These are phyloP conservation scores for Senna tora DNA, from an alignment of 306 rosid species.

Conservation along the genomic window DNA sequence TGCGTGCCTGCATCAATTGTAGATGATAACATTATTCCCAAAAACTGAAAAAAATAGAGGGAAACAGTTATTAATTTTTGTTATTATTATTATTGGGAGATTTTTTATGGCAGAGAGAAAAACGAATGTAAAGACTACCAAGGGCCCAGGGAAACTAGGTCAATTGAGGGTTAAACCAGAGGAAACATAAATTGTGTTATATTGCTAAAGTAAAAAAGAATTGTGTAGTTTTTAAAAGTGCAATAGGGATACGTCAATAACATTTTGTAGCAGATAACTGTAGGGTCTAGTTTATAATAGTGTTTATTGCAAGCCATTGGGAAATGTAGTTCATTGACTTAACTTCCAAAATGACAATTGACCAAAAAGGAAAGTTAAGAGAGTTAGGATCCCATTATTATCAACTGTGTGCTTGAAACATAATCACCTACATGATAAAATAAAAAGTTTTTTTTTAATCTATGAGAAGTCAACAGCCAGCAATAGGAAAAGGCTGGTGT, in stretches of 20 bases:
- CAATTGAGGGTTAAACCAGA: background rate
- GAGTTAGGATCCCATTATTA: background rate
- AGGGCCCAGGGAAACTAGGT: background rate
- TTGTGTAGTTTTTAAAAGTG: background rate
- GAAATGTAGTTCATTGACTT: background rate
- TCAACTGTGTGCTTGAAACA: background rate
- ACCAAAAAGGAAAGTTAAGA: background rate
- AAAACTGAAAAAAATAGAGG: background rate
- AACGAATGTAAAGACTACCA: background rate
- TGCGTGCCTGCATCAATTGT: conserved; percentile 65
- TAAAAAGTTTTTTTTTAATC: background rate
- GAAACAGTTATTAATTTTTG: background rate
- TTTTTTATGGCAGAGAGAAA: conserved; percentile 1
- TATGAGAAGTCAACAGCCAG: too few relatives aligned
- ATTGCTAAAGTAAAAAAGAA: conserved; percentile 15
- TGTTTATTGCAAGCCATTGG: conserved; percentile 7
- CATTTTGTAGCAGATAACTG: conserved; percentile 7
- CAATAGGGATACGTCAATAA: conserved; percentile 8
- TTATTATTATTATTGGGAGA: background rate
- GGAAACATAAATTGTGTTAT: background rate
- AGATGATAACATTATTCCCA: conserved; percentile 45
- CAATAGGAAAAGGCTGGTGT: too few relatives aligned
- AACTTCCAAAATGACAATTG: background rate
- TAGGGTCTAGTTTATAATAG: background rate
- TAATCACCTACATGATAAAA: conserved; percentile 1